Evolutionary conservation across 1,139 yeast genomes (phyloP).

Genomic region (Kurtzmaniella quercitrusa): DNA sequence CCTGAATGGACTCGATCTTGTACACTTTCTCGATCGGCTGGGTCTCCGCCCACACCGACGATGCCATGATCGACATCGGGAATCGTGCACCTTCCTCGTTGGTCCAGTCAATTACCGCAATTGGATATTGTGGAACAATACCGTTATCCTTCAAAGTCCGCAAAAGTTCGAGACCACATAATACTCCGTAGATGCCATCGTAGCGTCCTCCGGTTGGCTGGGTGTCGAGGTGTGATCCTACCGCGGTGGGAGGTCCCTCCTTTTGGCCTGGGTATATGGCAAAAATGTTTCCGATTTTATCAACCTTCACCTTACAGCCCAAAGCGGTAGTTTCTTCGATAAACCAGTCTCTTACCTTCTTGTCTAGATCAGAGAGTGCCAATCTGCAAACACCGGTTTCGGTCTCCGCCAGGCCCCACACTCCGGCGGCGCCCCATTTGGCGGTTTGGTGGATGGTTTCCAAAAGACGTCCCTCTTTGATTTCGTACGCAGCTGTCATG

Average conservation of each 20-base stretch:
- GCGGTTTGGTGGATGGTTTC: slow-evolving; percentile 62
- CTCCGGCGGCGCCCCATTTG: slow-evolving; percentile 56
- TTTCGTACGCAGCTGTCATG: slow-evolving; percentile 5
- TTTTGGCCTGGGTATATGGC: slow-evolving; percentile 59
- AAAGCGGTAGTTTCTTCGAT: slow-evolving; percentile 44
- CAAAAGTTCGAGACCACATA: slow-evolving; percentile 62
- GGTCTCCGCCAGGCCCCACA: slow-evolving; percentile 55
- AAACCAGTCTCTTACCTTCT: slow-evolving; percentile 67
- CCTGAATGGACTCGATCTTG: slow-evolving; percentile 49
- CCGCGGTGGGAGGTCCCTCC: slow-evolving; percentile 52
- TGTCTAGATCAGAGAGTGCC: slow-evolving; percentile 59
- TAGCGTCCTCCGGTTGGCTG: slow-evolving; percentile 80
- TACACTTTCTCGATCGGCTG: slow-evolving; percentile 46
- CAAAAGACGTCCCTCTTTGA: slow-evolving; percentile 36
- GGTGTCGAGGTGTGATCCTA: slow-evolving; percentile 73
- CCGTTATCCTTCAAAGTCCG: slow-evolving; percentile 59
- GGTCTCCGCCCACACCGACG: slow-evolving; percentile 63
- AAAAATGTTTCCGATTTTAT: slow-evolving; percentile 65
- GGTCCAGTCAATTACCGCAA: slow-evolving; percentile 66
- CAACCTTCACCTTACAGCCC: slow-evolving; percentile 58
- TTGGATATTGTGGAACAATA: slow-evolving; percentile 57
- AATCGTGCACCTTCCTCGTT: slow-evolving; percentile 79
- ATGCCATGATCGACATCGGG: slow-evolving; percentile 61
- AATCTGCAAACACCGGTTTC: slow-evolving; percentile 62
- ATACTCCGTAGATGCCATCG: slow-evolving; percentile 68